Base-by-base conservation (phyloP, 495 filamentous ascomycete genomes). In the Hyaloscypha variabilis region DNA sequence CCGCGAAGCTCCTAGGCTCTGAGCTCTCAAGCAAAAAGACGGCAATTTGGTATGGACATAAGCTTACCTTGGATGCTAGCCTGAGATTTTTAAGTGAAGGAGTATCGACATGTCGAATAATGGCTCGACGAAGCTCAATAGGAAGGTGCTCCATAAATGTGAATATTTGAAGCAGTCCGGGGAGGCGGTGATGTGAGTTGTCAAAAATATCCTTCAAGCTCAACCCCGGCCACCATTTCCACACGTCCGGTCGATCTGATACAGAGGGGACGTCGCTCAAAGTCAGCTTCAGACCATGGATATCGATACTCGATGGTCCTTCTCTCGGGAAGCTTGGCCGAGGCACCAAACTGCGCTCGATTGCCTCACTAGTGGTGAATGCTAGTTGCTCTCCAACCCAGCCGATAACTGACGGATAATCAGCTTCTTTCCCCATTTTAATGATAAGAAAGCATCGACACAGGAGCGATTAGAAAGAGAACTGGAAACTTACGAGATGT, bases 121-220 rank as follows among this genome's bases (percentile, higher is more conserved):
- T 50, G n/a, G 23, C 21, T 28, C 60, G 64, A 24, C 63, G 62
- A 30, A 72, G 57, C 28, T 69, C 67, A 13, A 59, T 34, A 8
- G 69, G 66, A 54, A 71, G 66, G 17, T 53, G 23, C 52, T 66
- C 64, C 67, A 69, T 66, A 25, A 19, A 17, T 46, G 17, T 4
- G 39, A 46, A 14, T 1, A 19, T 17, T 46, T 46, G 39, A 4
- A 46, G 17, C 4, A 2, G 14, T 17, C 19, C 4, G 17, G 39
- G 39, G 19, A 46, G 39, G 39, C 39, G 39, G 51, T 54, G 8
- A 54, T 54, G 21, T 25, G 19, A 14, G 51, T 54, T 54, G 3
- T 24, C 21, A 53, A 1, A 46, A 46, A 46, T 46, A 46, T 17
- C 2, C 31, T 14, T 46, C 39, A 23, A 60, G 46, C 42, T 46